Evolutionary conservation across 129 eudicot genomes (phyloP).

Genomic region (Smallanthus sonchifolius): DNA sequence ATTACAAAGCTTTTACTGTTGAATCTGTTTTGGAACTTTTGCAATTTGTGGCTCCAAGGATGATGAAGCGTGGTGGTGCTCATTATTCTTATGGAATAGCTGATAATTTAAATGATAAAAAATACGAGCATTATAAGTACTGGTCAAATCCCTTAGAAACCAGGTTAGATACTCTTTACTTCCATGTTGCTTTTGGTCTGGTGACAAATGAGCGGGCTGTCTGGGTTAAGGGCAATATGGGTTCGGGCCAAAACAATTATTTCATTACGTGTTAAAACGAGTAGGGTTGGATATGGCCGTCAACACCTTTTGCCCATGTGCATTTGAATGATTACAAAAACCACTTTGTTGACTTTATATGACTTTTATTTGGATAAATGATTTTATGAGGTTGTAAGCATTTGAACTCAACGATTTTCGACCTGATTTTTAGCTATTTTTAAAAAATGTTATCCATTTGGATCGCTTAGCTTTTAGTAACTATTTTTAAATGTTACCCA

Average conservation of each 20-base stretch:
- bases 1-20: constrained; percentile 59
- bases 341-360: background rate
- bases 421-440: background rate
- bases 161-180: constrained; percentile 1
- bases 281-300: background rate
- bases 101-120: constrained; percentile 6
- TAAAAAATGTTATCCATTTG: background rate
- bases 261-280: background rate
- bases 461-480: background rate
- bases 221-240: background rate
- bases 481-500: background rate
- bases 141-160: constrained; percentile 67
- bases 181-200: background rate
- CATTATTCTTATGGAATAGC: constrained; percentile 8
- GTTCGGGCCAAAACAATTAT: background rate
- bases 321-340: background rate
- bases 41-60: constrained; percentile 10
- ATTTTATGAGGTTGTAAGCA: background rate
- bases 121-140: background rate
- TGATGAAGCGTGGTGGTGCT: constrained; percentile 12
- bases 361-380: background rate
- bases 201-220: background rate
- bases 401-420: background rate
- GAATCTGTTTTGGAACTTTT: constrained; percentile 6
- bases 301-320: background rate